Conservation (phyloP, 805 yeast genomes). For the Candida khao-thaluensis region DNA sequence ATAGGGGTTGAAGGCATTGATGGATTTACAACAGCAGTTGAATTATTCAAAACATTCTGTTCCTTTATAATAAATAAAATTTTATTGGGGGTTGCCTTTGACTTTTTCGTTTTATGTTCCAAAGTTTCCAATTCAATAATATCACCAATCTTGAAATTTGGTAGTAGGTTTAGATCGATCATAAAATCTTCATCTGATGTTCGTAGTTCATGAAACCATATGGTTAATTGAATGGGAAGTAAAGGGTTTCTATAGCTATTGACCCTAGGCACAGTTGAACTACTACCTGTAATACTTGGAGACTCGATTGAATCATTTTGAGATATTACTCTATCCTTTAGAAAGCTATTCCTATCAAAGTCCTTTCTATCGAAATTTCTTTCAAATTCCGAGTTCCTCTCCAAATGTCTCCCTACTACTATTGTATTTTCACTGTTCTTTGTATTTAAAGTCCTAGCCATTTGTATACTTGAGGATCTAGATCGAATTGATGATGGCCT, state of each 20-base stretch:
- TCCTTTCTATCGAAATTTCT: slow-evolving; percentile 6
- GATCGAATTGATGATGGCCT: slow-evolving; percentile 11
- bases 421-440: slow-evolving; percentile 16
- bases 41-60: slow-evolving; percentile 15
- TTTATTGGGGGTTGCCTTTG: slow-evolving; percentile 13
- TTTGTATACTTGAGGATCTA: slow-evolving; percentile 14
- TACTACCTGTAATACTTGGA: background rate
- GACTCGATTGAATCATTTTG: slow-evolving; percentile 10
- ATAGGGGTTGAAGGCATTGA: slow-evolving; percentile 8
- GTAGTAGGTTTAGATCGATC: slow-evolving; percentile 56
- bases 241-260: slow-evolving; percentile 12
- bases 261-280: background rate
- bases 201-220: slow-evolving; percentile 71
- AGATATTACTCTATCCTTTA: slow-evolving; percentile 9
- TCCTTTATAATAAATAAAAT: slow-evolving; percentile 18
- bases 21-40: slow-evolving; percentile 4
- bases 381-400: slow-evolving; percentile 10
- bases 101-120: slow-evolving; percentile 3
- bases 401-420: slow-evolving; percentile 14
- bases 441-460: slow-evolving; percentile 7
- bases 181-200: slow-evolving; percentile 58
- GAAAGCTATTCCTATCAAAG: slow-evolving; percentile 4
- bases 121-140: slow-evolving; percentile 62
- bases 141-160: slow-evolving; percentile 71
- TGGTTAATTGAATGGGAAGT: slow-evolving; percentile 39